A percentile compares a stretch with the other conserved stretches of the same genome.
phyloP scores from a whole-genome alignment of 2,329 filamentous ascomycete genomes.

The Talaromyces verruculosus region DNA sequence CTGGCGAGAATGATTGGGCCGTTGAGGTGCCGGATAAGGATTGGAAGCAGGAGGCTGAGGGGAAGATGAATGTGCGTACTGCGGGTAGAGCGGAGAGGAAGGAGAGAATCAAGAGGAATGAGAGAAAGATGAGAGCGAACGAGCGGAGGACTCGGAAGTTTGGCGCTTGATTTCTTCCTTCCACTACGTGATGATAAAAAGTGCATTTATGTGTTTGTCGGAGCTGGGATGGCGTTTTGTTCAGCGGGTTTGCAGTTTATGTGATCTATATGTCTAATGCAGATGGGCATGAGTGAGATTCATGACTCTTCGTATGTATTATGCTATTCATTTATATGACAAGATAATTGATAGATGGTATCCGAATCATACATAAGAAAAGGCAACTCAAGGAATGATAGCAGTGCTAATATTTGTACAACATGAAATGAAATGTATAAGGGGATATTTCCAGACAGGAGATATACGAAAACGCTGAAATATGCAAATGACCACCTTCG shows the following conservation, averaged over 20 bases:
- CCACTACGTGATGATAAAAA: conserved; percentile 10
- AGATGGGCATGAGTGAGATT: not conserved
- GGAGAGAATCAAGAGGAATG: conserved; percentile 62
- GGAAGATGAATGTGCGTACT: conserved; percentile 64
- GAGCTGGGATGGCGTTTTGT: conserved; percentile 15
- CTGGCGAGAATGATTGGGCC: conserved; percentile 79
- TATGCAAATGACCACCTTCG: not conserved
- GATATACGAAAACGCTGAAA: conserved; percentile 6
- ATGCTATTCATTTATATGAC: conserved; percentile 1
- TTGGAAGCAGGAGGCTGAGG: conserved; percentile 66
- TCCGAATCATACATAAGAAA: not conserved
- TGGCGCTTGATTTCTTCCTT: conserved; percentile 22
- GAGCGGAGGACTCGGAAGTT: conserved; percentile 50
- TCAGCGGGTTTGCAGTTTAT: not conserved
- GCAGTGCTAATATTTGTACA: not conserved
- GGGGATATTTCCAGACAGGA: conserved; percentile 12
- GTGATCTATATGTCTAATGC: not conserved
- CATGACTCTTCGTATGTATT: conserved; percentile 13
- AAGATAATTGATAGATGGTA: not conserved
- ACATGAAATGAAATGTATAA: not conserved
- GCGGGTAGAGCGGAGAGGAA: conserved; percentile 66
- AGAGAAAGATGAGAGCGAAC: conserved; percentile 68
- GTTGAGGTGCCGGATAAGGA: conserved; percentile 84
- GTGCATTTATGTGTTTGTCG: conserved; percentile 17
- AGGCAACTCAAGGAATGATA: not conserved